These are phyloP conservation scores for Boletus reticulatus DNA, from an alignment of 768 basidiomycete species.

Conservation along the genomic window DNA sequence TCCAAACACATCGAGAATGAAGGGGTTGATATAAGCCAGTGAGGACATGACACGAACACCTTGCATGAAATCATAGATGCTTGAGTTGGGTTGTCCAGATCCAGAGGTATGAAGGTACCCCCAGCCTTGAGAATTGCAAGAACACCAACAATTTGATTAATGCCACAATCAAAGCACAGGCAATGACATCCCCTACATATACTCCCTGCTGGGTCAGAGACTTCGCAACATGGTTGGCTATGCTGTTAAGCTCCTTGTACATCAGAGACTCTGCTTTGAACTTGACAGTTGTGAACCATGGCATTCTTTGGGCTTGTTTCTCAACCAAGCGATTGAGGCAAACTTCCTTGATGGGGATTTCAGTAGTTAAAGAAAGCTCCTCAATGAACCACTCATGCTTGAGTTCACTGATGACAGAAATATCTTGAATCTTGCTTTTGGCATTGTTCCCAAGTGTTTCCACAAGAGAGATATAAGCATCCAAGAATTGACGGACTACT, in stretches of 20 bases:
- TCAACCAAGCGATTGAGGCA: slow-evolving; percentile 20
- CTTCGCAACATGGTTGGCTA: slow-evolving; percentile 33
- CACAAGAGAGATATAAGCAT: no score
- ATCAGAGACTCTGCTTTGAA: slow-evolving; percentile 30
- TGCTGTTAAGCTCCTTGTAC: slow-evolving; percentile 30
- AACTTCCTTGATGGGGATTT: slow-evolving; percentile 11
- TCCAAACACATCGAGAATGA: slow-evolving; percentile 20
- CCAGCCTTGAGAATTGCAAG: slow-evolving; percentile 35
- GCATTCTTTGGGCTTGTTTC: slow-evolving; percentile 19
- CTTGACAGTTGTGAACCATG: slow-evolving; percentile 22
- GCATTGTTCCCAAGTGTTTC: slow-evolving; percentile 21
- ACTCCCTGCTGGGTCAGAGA: slow-evolving; percentile 27
- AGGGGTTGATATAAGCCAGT: slow-evolving; percentile 28
- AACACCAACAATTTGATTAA: slow-evolving; percentile 27
- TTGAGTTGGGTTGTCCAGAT: slow-evolving; percentile 29
- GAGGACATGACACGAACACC: slow-evolving; percentile 28
- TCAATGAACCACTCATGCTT: slow-evolving; percentile 23
- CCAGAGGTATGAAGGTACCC: slow-evolving; percentile 21
- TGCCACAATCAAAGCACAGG: slow-evolving; percentile 29
- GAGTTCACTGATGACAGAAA: slow-evolving; percentile 11
- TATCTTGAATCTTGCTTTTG: slow-evolving; percentile 15
- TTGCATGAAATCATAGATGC: slow-evolving; percentile 20
- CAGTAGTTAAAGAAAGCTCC: slow-evolving; percentile 21
- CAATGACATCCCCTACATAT: slow-evolving; percentile 22
- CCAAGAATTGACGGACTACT: slow-evolving; percentile 29